Evolutionary conservation across 2,329 filamentous ascomycete species (phyloP), one percentile per base, ranked within the genome.

Genomic region (Aspergillus eucalypticola): DNA sequence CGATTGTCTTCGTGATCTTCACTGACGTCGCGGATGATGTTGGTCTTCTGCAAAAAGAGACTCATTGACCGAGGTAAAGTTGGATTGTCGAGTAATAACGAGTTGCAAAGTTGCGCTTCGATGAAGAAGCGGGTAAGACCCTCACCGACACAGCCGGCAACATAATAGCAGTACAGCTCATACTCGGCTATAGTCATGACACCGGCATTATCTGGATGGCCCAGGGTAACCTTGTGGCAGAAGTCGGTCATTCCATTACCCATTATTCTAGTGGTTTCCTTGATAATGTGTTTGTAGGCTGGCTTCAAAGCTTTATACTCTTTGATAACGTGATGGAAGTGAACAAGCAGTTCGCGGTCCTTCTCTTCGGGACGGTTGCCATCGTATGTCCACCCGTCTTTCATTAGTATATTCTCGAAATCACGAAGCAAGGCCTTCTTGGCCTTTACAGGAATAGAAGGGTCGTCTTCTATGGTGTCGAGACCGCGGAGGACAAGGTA

Each of bases 181-280:
- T 98, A 99, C 69, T 98, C 93, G 54, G 89, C 84, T 68, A 96
- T 80, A 0, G 90, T 94, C 72, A 92, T 84, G 60, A 98, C 89
- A 51, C 92, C 91, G 61, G 92, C 87, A 66, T 85, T 81, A 69
- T 92, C 91, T 77, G 32, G 32, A 35, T 15, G 11, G 32, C 11
- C 10, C 5, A 90, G 85, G 69, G 95, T 91, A 13, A 91, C 88
- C 70, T 96, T 95, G 67, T 90, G 83, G 42, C 86, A 90, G 75
- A 96, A 99, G 78, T 99, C 94, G 27, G 95, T 95, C 95, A 99
- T 99, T 67, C 95, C 95, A 72, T 98, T 93, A 65, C 93, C 94
- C 95, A 99, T 99, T 79, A 92, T 90, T 71, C 88, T 82, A 32
- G 92, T 92, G 73, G 98, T 96, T 69, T 98, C 94, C 78, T 89